These are phyloP conservation scores for Penicillium sp. DNA, from an alignment of 2,329 filamentous ascomycete species.

Conservation along the genomic window DNA sequence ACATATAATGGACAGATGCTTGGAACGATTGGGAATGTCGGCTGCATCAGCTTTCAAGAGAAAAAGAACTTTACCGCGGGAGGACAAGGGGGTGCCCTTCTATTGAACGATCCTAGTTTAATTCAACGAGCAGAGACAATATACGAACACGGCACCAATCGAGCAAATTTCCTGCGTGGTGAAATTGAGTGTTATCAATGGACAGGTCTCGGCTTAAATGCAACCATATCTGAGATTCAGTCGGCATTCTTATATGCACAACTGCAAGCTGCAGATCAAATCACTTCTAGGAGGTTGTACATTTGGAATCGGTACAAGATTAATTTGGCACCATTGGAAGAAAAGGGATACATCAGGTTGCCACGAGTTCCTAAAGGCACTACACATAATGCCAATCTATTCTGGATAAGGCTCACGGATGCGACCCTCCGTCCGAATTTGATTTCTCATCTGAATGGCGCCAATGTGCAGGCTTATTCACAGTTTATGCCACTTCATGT, in stretches of 20 bases:
- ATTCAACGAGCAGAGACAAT: constrained; percentile 10
- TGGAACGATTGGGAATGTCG: constrained; percentile 20
- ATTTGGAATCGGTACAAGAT: too few species aligned
- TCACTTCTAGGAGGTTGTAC: too few species aligned
- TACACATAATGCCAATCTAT: too few species aligned
- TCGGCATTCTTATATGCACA: background rate
- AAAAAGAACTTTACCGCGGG: constrained; percentile 20
- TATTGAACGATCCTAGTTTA: constrained; percentile 15
- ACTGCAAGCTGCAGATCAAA: background rate
- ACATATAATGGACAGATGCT: constrained; percentile 13
- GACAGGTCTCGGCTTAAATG: background rate
- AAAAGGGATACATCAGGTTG: too few species aligned
- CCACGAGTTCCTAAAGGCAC: too few species aligned
- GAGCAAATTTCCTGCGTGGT: constrained; percentile 8
- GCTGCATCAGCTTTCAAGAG: constrained; percentile 24
- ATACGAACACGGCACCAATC: constrained; percentile 17
- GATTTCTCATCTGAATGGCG: too few species aligned
- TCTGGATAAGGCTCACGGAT: too few species aligned
- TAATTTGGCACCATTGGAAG: too few species aligned
- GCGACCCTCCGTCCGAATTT: too few species aligned
- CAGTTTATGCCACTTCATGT: too few species aligned
- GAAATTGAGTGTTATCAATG: constrained; percentile 17
- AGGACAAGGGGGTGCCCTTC: constrained; percentile 18
- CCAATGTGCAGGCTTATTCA: too few species aligned
- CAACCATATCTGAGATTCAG: background rate